Percentiles rank a stretch among this genome's conserved stretches.
These are phyloP conservation scores for Straminergon stramineum DNA, from an alignment of 225 moss, liverwort and hornwort genomes.

Conservation along the genomic window DNA sequence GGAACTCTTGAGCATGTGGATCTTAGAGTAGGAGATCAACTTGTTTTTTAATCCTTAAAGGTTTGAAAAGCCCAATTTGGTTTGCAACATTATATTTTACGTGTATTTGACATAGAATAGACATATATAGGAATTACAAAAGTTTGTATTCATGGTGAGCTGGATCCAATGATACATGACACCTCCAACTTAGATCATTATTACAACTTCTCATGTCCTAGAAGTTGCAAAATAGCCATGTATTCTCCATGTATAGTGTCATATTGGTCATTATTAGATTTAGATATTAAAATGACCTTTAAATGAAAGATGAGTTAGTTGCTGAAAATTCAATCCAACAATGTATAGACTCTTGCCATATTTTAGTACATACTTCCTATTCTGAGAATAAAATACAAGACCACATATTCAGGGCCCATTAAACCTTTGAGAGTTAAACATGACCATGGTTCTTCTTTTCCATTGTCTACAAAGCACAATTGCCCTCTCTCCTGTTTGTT, in stretches of 20 bases:
- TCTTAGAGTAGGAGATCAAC: fast-evolving
- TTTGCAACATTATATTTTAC: not conserved
- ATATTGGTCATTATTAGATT: not conserved
- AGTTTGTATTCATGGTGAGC: not conserved
- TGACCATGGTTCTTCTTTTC: too few relatives aligned
- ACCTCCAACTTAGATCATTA: too few relatives aligned
- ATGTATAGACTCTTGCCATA: not conserved
- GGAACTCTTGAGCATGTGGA: not conserved
- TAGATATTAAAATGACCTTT: too few relatives aligned
- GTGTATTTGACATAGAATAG: not conserved
- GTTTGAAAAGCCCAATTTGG: not conserved
- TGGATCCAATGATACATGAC: not conserved
- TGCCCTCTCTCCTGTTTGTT: too few relatives aligned
- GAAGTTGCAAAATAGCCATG: not conserved
- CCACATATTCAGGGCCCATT: fast-evolving
- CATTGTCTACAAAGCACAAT: too few relatives aligned
- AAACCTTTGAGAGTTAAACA: too few relatives aligned
- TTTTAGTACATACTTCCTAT: too few relatives aligned
- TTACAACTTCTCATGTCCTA: not conserved
- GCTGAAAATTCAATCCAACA: not conserved
- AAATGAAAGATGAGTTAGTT: not conserved
- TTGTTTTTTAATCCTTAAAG: not conserved
- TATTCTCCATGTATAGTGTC: fast-evolving
- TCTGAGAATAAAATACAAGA: not conserved
- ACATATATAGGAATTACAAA: not conserved